Base-by-base conservation (phyloP, 768 basidiomycete genomes). In the Boletus subcaerulescens region DNA sequence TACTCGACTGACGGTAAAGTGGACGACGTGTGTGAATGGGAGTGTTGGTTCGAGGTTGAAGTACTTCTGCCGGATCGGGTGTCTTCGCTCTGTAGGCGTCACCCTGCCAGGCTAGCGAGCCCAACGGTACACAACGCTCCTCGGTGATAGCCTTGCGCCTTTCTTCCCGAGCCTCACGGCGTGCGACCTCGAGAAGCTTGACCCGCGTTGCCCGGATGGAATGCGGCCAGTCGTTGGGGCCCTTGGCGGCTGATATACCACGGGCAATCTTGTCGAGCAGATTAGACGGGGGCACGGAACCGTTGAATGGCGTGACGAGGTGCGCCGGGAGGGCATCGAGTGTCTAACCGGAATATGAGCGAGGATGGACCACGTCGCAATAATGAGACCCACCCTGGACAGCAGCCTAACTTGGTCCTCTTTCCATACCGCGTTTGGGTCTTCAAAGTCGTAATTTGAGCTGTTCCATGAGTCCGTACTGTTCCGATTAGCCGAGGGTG, bases 401-500 rank as follows among this genome's bases (percentile, higher is more conserved):
- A 91, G 79, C 14, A 92, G 72, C 55, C 82, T 74, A 53, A 84
- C 73, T 58, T 91, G 86, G 48, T 92, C 90, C 42, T 80, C 78
- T 64, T 80, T 86, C 90, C 89, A 92, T 50, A 88, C 86, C 5
- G 74, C 81, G 51, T 84, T 82, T 29, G 80, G 73, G 41, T 87
- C 87, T 9, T 77, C 77, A n/a, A 77, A 75, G 57, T 81, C 81
- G 61, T 77, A 76, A 57, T 83, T 90, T 20, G 90, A 91, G 63
- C 87, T 89, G 69, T 86, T 88, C 89, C 89, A 91, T 69, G 89
- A 91, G 69, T 90, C 87, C 1, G 85, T 84, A 70, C 88, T 90
- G 70, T 85, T 86, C 59, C 89, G 56, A 55, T 73, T 53, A 20
- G 76, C 67, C 2, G 77, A 63, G 0, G 71, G 69, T 0, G 71